These are phyloP conservation scores for Penicillium mononematosum DNA, from an alignment of 495 filamentous ascomycete genomes.

Conservation along the genomic window DNA sequence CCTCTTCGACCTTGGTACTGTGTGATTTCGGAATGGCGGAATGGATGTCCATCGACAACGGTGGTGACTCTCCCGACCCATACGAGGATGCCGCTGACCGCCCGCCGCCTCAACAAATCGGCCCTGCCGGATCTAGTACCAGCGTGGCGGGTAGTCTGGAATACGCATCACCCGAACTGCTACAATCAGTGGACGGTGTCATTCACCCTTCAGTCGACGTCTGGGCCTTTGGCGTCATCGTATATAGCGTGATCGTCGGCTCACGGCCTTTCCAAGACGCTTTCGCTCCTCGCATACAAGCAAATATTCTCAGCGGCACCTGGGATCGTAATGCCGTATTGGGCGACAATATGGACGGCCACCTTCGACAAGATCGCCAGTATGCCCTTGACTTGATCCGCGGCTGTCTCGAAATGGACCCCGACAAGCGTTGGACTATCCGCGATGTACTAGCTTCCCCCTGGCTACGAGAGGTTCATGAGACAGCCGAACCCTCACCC, in stretches of 20 bases:
- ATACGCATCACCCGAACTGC: conserved; percentile 63
- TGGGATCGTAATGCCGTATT: conserved; percentile 59
- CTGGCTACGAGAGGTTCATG: conserved; percentile 51
- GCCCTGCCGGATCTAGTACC: conserved; percentile 56
- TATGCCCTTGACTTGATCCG: conserved; percentile 51
- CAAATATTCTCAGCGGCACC: conserved; percentile 60
- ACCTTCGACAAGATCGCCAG: conserved; percentile 29
- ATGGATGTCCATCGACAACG: conserved; percentile 58
- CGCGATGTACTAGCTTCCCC: conserved; percentile 51
- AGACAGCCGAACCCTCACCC: conserved; percentile 25
- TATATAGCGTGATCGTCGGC: conserved; percentile 63
- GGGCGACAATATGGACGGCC: conserved; percentile 26
- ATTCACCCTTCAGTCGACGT: conserved; percentile 61
- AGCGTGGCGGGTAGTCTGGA: conserved; percentile 63
- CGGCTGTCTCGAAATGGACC: conserved; percentile 54
- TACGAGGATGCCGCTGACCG: conserved; percentile 49
- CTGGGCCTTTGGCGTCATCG: conserved; percentile 71
- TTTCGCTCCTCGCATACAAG: conserved; percentile 57
- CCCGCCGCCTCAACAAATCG: conserved; percentile 49
- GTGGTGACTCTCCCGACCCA: conserved; percentile 49
- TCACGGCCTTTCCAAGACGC: conserved; percentile 65
- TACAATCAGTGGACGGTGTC: conserved; percentile 48
- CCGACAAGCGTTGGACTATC: conserved; percentile 52
- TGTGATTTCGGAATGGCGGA: conserved; percentile 79
- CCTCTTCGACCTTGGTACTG: conserved; percentile 57